phyloP scores from a whole-genome alignment of 768 basidiomycete species.

The Podaxis sp. region DNA sequence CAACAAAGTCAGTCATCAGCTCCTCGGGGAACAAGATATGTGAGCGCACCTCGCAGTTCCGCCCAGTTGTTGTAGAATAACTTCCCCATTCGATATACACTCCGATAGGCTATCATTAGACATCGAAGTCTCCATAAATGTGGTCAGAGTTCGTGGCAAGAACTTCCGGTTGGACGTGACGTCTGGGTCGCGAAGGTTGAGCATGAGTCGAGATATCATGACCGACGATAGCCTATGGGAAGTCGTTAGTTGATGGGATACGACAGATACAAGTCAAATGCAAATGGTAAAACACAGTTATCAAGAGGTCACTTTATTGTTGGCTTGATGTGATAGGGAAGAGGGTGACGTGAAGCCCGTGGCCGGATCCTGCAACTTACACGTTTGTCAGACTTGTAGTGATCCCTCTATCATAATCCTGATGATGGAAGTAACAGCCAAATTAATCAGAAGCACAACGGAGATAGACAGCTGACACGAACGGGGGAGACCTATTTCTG shows the following conservation, averaged over 20 bases:
- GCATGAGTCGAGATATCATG: slow-evolving; percentile 31
- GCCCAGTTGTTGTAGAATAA: not conserved
- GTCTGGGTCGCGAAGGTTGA: slow-evolving; percentile 30
- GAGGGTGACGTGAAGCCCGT: not conserved
- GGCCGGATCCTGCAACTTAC: slow-evolving; percentile 16
- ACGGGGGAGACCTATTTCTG: slow-evolving; percentile 3
- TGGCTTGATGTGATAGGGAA: not conserved
- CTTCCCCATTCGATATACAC: slow-evolving; percentile 5
- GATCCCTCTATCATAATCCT: slow-evolving; percentile 23
- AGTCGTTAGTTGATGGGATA: not conserved
- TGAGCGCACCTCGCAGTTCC: slow-evolving; percentile 5
- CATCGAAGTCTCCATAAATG: not conserved
- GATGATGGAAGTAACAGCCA: not conserved
- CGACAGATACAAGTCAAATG: too few species aligned
- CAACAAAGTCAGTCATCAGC: not conserved
- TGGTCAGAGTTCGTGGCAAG: not conserved
- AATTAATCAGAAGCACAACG: not conserved
- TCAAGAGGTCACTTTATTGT: not conserved
- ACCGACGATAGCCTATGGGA: slow-evolving; percentile 26
- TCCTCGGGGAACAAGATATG: not conserved
- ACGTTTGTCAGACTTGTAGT: slow-evolving; percentile 28
- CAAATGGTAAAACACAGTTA: too few species aligned
- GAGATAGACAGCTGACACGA: not conserved
- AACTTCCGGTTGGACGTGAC: slow-evolving; percentile 12
- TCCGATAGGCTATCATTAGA: not conserved